Base-by-base conservation (phyloP, 306 rosid genomes). In the Quercus wislizeni region DNA sequence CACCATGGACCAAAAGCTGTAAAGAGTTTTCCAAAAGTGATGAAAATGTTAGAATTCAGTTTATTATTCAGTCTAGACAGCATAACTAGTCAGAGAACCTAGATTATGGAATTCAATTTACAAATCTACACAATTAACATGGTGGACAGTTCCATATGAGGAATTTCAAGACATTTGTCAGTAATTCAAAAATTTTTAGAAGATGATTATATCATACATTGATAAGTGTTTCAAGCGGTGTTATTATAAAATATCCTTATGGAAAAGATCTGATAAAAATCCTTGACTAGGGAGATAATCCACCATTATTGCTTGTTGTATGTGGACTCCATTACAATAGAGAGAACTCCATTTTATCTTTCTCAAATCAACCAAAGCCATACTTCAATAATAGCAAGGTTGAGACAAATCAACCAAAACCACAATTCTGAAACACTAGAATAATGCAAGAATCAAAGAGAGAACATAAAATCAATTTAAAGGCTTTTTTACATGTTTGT, bases 1-100 rank as follows among this genome's bases (percentile, higher is more conserved):
- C 90, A 75, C 97, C 98, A 82, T 89, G 87, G 51, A 94, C 98
- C 73, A 92, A 86, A 84, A 94, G 89, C 98, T 94, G 97, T 6
- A 76, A 49, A 69, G 69, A 62, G 63, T 78, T 57, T 69, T 46
- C 11, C 12, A 52, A 68, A 61, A 31, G 1, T 57, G 69, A 83
- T 6, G 33, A 81, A 61, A 18, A 10, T 54, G 71, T 89, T 67
- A 81, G 68, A 82, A 62, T 69, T n/a, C 21, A 41, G 55, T 46
- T 78, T 59, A 15, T 38, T 59, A n/a, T 58, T 52, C 25, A 56
- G 18, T 73, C 63, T 59, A 67, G 70, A 76, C 19, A 6, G 21
- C 4, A 27, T 64, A 11, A 43, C 65, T 78, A 56, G 13, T 75
- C 75, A 46, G 18, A 18, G 72, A 12, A 46, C 23, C 8, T 23